These are phyloP conservation scores for Cyathus striatus DNA, from an alignment of 768 basidiomycete genomes.

Conservation along the genomic window DNA sequence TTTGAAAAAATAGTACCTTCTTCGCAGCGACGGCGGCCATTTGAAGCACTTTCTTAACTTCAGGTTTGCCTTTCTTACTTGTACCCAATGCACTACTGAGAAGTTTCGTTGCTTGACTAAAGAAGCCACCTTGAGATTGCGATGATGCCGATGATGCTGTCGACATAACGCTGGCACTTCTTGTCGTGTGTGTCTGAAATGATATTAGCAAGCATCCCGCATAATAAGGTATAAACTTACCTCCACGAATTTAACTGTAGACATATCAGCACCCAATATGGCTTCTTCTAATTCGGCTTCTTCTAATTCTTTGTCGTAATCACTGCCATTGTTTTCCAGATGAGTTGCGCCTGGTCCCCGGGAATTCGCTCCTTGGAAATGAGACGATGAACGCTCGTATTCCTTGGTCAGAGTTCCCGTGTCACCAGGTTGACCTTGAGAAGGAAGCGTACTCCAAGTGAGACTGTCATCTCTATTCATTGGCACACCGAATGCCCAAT, in stretches of 20 bases:
- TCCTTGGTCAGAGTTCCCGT: conserved; percentile 21
- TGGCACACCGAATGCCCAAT: conserved; percentile 62
- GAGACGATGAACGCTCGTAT: no score
- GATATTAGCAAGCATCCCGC: conserved; percentile 4
- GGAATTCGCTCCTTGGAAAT: no score
- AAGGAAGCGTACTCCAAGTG: conserved; percentile 72
- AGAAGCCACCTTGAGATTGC: conserved; percentile 55
- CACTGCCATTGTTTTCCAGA: no score
- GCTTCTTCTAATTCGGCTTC: conserved; percentile 38
- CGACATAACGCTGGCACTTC: conserved; percentile 54
- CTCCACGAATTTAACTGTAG: conserved; percentile 33
- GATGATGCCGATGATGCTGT: conserved; percentile 43
- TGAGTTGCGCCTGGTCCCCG: no score
- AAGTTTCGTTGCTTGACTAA: conserved; percentile 66
- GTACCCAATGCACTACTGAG: conserved; percentile 63
- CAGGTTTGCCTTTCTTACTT: conserved; percentile 67
- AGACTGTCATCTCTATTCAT: conserved; percentile 59
- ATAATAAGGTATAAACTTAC: conserved; percentile 24
- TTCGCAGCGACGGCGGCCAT: conserved; percentile 81
- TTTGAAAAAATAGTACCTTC: conserved; percentile 52
- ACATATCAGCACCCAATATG: conserved; percentile 29
- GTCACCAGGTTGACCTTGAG: conserved; percentile 47
- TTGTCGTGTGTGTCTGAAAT: conserved; percentile 18
- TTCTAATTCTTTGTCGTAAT: no score
- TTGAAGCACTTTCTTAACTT: conserved; percentile 75